phyloP scores from a whole-genome alignment of 148 eudicot species.

The Chenopodium suecicum region DNA sequence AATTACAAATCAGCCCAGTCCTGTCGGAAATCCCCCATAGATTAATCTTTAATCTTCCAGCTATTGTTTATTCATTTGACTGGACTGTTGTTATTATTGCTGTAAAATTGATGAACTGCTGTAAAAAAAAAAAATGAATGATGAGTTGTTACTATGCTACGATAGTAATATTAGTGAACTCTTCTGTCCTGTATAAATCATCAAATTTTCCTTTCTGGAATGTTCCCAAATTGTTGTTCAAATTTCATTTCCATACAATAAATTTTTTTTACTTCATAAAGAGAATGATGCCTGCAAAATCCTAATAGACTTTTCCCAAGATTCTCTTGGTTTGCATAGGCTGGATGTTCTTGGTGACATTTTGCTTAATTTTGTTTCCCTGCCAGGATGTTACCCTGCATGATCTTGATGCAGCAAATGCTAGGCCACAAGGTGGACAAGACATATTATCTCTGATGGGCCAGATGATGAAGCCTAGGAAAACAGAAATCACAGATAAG shows the following conservation, averaged over 20 bases:
- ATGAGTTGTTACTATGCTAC: no score
- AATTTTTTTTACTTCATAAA: neutral
- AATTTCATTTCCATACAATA: neutral
- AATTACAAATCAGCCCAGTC: no score
- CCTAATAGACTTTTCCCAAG: neutral
- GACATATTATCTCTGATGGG: slow-evolving; percentile 95
- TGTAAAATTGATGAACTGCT: no score
- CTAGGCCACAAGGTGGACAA: slow-evolving; percentile 99
- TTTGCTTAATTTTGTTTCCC: slow-evolving; percentile 2
- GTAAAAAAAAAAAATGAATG: no score
- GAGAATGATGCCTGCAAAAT: neutral
- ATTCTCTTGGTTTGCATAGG: neutral
- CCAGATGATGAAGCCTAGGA: slow-evolving; percentile 97
- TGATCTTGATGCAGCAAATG: slow-evolving; percentile 99
- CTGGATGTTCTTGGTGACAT: neutral
- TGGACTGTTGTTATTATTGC: no score
- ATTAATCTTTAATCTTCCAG: no score
- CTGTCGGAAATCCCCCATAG: no score
- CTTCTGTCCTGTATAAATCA: neutral
- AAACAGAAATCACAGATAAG: slow-evolving; percentile 97
- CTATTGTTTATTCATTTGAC: neutral
- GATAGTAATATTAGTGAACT: neutral
- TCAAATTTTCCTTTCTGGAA: neutral
- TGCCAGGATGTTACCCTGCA: slow-evolving; percentile 93
- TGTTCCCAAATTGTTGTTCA: neutral